A percentile compares a stretch with the other conserved stretches of the same genome.
Evolutionary conservation across 192 early-diverging fungal genomes (phyloP).

Genomic region (Phycomyces blakesleeanus): DNA sequence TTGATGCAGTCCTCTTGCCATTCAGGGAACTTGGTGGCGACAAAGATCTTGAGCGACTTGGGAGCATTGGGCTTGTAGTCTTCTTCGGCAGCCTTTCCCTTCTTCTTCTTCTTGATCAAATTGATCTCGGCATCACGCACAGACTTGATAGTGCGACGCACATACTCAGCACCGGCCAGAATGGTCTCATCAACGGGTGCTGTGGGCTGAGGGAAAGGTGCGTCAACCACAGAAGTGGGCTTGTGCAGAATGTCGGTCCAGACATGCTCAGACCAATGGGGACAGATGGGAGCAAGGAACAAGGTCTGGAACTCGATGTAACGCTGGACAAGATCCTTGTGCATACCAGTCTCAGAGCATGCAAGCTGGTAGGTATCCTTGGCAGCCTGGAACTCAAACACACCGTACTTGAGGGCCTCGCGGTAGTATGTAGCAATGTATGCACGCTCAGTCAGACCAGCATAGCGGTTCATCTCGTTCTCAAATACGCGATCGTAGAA

Average conservation of each 20-base stretch:
- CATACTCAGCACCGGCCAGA: constrained; percentile 73
- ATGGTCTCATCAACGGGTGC: constrained; percentile 65
- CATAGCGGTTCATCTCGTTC: constrained; percentile 79
- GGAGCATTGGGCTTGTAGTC: constrained; percentile 56
- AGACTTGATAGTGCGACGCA: constrained; percentile 67
- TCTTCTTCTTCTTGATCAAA: constrained; percentile 77
- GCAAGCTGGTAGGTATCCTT: constrained; percentile 85
- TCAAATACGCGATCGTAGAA: constrained; percentile 92
- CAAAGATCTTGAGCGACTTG: constrained; percentile 74
- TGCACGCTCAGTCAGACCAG: constrained; percentile 60
- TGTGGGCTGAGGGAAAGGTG: constrained; percentile 52
- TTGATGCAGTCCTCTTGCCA: constrained; percentile 82
- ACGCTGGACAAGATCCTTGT: constrained; percentile 74
- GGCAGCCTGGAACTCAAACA: constrained; percentile 84
- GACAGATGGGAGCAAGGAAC: constrained; percentile 81
- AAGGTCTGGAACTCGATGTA: constrained; percentile 86
- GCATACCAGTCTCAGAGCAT: constrained; percentile 70
- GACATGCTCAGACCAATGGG: constrained; percentile 93
- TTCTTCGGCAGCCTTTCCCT: constrained; percentile 50
- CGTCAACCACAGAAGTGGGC: constrained; percentile 53
- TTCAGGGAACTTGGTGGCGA: constrained; percentile 80
- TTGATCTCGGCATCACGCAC: constrained; percentile 79
- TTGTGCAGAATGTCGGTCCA: constrained; percentile 82
- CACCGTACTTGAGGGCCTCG: constrained; percentile 86
- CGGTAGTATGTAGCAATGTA: constrained; percentile 86